These are phyloP conservation scores for Russula abietina DNA, from an alignment of 768 basidiomycete species.

Conservation along the genomic window DNA sequence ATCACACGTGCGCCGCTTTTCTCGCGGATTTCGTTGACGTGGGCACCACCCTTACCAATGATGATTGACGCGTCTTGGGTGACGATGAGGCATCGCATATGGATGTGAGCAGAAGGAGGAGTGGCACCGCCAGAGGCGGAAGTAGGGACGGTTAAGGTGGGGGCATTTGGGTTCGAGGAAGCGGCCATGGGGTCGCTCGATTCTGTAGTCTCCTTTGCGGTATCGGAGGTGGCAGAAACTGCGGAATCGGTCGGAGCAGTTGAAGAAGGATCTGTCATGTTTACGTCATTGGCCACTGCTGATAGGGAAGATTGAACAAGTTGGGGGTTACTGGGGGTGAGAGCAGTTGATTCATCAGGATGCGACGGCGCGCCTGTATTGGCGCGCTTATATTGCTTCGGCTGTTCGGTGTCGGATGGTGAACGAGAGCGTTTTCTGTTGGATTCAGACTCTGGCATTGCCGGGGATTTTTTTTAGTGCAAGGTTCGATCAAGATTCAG, in stretches of 20 bases:
- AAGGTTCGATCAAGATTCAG: conserved; percentile 36
- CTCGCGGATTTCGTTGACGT: conserved; percentile 98
- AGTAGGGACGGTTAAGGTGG: conserved; percentile 48
- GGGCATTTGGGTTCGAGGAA: conserved; percentile 34
- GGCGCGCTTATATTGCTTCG: conserved; percentile 76
- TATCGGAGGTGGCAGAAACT: conserved; percentile 55
- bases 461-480: conserved; percentile 38
- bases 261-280: conserved; percentile 47
- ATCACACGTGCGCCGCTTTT: conserved; percentile 95
- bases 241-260: conserved; percentile 38
- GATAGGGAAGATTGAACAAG: conserved; percentile 33
- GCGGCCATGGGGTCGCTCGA: conserved; percentile 35
- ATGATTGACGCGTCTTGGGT: conserved; percentile 99
- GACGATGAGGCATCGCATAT: conserved; percentile 97
- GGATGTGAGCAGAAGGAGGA: conserved; percentile 76
- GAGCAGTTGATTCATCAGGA: conserved; percentile 34
- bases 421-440: conserved; percentile 85
- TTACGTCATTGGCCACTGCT: conserved; percentile 50
- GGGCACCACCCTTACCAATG: conserved; percentile 91
- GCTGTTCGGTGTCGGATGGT: conserved; percentile 71
- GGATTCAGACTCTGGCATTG: conserved; percentile 81
- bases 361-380: conserved; percentile 68
- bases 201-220: conserved; percentile 35
- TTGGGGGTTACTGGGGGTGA: conserved; percentile 40
- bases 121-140: conserved; percentile 42